Percentiles rank a stretch among this genome's conserved stretches.
These are phyloP conservation scores for Elaeis guineensis DNA, from an alignment of 176 grass and related monocot genomes.

Conservation along the genomic window DNA sequence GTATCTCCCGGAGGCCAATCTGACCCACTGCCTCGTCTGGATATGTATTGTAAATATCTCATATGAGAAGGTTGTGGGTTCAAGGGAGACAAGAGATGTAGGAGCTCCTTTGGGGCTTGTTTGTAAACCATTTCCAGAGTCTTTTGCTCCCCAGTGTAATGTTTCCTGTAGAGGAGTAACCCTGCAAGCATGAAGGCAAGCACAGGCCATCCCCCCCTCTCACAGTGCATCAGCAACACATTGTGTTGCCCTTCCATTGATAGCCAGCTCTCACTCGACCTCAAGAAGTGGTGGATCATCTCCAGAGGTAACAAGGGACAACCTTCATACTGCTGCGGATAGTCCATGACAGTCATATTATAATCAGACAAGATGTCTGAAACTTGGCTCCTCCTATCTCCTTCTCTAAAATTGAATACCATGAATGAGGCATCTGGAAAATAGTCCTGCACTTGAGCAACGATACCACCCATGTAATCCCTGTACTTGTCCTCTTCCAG, in stretches of 20 bases:
- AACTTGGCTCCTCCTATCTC: constrained; percentile 8
- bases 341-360: constrained; percentile 21
- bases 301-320: constrained; percentile 34
- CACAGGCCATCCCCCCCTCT: constrained; percentile 20
- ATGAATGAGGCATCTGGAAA: constrained; percentile 36
- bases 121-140: constrained; percentile 36
- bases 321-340: constrained; percentile 24
- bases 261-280: constrained; percentile 34
- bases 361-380: constrained; percentile 23
- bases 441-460: constrained; percentile 37
- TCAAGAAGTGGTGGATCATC: constrained; percentile 22
- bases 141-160: constrained; percentile 21
- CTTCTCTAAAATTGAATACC: constrained; percentile 39
- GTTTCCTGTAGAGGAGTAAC: constrained; percentile 30
- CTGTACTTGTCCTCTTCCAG: constrained; percentile 22
- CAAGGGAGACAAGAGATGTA: constrained; percentile 11
- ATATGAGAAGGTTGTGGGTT: constrained; percentile 40
- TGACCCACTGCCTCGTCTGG: constrained; percentile 10
- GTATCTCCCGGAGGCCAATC: constrained; percentile 15
- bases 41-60: constrained; percentile 50
- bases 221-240: constrained; percentile 45
- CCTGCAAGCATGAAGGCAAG: constrained; percentile 45
- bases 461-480: constrained; percentile 29
- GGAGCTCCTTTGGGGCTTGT: constrained; percentile 27
- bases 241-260: constrained; percentile 30